Evolutionary conservation across 192 early-diverging fungal species (phyloP).

Genomic region (Coemansia sp.): DNA sequence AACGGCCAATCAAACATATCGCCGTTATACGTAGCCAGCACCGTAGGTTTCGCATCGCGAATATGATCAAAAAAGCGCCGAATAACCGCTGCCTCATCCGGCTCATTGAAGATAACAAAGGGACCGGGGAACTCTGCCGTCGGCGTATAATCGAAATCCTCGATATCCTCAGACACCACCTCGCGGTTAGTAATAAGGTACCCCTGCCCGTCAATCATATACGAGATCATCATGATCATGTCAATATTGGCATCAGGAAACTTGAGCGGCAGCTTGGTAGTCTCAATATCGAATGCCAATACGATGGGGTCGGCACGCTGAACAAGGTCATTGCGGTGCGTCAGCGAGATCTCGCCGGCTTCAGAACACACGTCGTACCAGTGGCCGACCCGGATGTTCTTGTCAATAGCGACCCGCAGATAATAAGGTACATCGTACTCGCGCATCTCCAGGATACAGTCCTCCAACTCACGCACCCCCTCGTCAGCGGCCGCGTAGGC

Average conservation of each 20-base stretch:
- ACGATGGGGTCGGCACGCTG: conserved; percentile 94
- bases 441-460: conserved; percentile 85
- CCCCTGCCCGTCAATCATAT: conserved; percentile 99
- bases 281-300: conserved; percentile 97
- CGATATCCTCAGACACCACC: conserved; percentile 93
- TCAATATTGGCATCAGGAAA: conserved; percentile 92
- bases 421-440: conserved; percentile 99
- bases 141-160: conserved; percentile 97
- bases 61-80: conserved; percentile 93
- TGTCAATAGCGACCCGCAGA: conserved; percentile 91
- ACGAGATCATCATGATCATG: conserved; percentile 99
- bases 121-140: conserved; percentile 94
- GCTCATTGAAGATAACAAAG: conserved; percentile 96
- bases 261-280: conserved; percentile 95
- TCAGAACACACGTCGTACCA: conserved; percentile 88
- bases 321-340: conserved; percentile 75
- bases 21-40: conserved; percentile 98
- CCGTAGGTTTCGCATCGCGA: conserved; percentile 74
- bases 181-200: conserved; percentile 97
- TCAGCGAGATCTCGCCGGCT: conserved; percentile 63
- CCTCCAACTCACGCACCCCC: conserved; percentile 50
- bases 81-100: conserved; percentile 76
- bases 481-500: conserved; percentile 57
- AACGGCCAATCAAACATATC: conserved; percentile 99
- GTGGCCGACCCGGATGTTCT: conserved; percentile 87